Percentiles rank a stretch among this genome's conserved stretches.
These are phyloP conservation scores for Paecilomyces fulvus DNA, from an alignment of 2,329 filamentous ascomycete species.

Conservation along the genomic window DNA sequence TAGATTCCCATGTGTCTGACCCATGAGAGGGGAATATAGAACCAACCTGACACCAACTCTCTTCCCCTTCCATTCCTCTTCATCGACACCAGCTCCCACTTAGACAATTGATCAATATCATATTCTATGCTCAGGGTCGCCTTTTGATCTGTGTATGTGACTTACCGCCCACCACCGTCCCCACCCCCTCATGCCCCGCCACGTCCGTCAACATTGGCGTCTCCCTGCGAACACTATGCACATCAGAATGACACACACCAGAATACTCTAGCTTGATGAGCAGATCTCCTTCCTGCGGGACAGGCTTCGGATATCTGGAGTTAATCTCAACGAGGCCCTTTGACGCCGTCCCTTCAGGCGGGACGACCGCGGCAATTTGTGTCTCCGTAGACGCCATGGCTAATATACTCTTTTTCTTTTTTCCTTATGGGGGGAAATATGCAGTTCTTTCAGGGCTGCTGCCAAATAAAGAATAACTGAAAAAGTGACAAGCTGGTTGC, in stretches of 20 bases:
- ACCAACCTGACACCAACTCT: constrained; percentile 25
- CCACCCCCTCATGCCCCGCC: constrained; percentile 41
- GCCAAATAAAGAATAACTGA: neutral
- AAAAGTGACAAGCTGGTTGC: neutral
- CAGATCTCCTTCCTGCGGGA: constrained; percentile 32
- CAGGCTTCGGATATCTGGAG: constrained; percentile 24
- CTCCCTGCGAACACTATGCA: constrained; percentile 37
- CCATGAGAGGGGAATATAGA: neutral
- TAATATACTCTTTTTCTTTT: neutral
- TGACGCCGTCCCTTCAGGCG: constrained; percentile 12
- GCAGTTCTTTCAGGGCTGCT: too few relatives aligned
- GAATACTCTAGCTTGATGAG: constrained; percentile 41
- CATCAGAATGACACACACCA: constrained; percentile 42
- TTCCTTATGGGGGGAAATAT: neutral
- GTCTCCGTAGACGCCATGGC: constrained; percentile 10
- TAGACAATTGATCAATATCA: neutral
- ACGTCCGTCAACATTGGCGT: constrained; percentile 37
- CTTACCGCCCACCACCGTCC: constrained; percentile 30
- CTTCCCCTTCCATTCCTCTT: constrained; percentile 20
- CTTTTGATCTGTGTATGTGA: neutral
- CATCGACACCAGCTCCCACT: constrained; percentile 22
- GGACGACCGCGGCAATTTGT: constrained; percentile 24
- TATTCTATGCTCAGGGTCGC: neutral
- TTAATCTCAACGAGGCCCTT: constrained; percentile 16
- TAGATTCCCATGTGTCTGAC: neutral